Conservation (phyloP, 371 early-diverging fungal genomes). For the Phascolomyces articulosus region DNA sequence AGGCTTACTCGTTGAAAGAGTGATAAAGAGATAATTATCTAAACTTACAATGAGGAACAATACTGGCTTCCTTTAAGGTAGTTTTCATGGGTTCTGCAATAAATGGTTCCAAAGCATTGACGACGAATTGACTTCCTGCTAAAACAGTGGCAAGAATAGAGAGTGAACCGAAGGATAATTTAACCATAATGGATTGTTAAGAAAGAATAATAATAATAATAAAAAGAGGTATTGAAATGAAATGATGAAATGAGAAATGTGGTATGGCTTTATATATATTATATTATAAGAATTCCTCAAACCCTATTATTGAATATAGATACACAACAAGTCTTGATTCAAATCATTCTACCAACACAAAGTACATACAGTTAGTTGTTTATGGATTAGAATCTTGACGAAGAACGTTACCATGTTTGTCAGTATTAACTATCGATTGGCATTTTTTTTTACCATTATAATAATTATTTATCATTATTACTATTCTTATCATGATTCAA, state of each 20-base stretch:
- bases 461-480: background rate
- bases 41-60: constrained; percentile 15
- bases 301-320: no score
- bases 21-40: no score
- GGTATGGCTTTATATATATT: background rate
- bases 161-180: background rate
- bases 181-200: background rate
- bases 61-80: constrained; percentile 4
- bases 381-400: background rate
- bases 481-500: background rate
- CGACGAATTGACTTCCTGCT: constrained; percentile 3
- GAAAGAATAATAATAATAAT: background rate
- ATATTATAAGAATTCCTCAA: background rate
- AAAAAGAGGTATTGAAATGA: no score
- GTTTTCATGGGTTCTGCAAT: constrained; percentile 1
- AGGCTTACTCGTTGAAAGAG: background rate
- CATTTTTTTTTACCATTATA: background rate
- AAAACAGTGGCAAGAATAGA: background rate
- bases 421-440: no score
- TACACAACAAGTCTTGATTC: background rate
- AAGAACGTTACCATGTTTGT: background rate
- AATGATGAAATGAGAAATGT: no score
- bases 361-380: background rate
- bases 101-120: constrained; percentile 3
- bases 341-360: background rate